Evolutionary conservation across 306 rosid genomes (phyloP).

Genomic region (Quercus variabilis): DNA sequence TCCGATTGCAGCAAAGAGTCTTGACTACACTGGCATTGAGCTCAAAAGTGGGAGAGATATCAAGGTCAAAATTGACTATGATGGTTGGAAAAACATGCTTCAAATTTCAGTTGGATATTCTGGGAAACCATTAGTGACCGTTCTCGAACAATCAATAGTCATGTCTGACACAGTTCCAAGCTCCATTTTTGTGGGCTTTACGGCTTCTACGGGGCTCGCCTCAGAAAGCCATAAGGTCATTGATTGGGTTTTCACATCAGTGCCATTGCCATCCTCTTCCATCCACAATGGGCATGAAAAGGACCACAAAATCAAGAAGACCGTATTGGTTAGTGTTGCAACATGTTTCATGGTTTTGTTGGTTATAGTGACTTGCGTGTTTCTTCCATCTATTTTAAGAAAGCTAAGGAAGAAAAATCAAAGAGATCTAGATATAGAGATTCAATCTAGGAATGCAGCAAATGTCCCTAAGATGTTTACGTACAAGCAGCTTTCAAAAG

Average conservation of each 20-base stretch:
- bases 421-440: conserved; percentile 30
- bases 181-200: conserved; percentile 53
- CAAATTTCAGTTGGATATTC: conserved; percentile 39
- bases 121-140: conserved; percentile 18
- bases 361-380: background rate
- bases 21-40: conserved; percentile 28
- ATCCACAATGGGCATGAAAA: background rate
- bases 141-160: conserved; percentile 36
- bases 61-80: conserved; percentile 39
- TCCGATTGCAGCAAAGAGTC: conserved; percentile 39
- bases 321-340: conserved; percentile 12
- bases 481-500: conserved; percentile 44
- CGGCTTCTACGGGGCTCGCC: conserved; percentile 40
- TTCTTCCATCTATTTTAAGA: conserved; percentile 25
- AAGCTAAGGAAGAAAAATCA: conserved; percentile 23
- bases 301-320: conserved; percentile 10
- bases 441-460: conserved; percentile 30
- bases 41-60: conserved; percentile 55
- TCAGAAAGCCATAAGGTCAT: conserved; percentile 41
- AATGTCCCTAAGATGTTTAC: conserved; percentile 39
- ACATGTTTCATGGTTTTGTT: conserved; percentile 21
- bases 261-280: conserved; percentile 30
- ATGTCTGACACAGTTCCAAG: conserved; percentile 33
- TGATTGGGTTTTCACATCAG: conserved; percentile 56
- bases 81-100: conserved; percentile 38